These are phyloP conservation scores for Protomyces inundatus DNA, from an alignment of 1,139 yeast genomes.

Conservation along the genomic window DNA sequence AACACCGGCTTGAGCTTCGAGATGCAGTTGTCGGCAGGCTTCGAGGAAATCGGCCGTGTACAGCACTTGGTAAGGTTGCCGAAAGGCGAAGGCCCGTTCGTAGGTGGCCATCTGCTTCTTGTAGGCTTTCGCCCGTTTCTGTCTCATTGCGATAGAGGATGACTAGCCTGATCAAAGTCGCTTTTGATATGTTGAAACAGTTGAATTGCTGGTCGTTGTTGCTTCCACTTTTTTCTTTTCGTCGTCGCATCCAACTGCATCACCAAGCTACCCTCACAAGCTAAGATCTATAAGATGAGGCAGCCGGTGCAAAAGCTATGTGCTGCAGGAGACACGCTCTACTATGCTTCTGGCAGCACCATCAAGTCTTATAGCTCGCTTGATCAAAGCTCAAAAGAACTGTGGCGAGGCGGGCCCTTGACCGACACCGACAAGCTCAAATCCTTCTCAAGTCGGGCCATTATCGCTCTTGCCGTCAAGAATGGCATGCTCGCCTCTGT, in stretches of 20 bases:
- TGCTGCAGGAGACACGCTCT: constrained; percentile 6
- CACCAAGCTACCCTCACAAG: not conserved
- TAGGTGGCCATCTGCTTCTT: constrained; percentile 86
- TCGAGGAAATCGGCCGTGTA: constrained; percentile 75
- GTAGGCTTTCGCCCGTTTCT: constrained; percentile 89
- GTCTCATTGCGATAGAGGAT: constrained; percentile 59
- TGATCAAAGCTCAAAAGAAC: not conserved
- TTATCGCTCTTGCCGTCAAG: constrained; percentile 2
- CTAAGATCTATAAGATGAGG: not conserved
- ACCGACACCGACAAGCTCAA: constrained; percentile 7
- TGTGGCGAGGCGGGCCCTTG: constrained; percentile 7
- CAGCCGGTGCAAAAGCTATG: constrained; percentile 16
- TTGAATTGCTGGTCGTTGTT: not conserved
- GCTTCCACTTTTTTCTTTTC: not conserved
- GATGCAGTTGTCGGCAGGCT: constrained; percentile 60
- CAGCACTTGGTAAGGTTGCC: constrained; percentile 83
- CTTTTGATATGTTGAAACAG: not conserved
- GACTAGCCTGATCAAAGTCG: not conserved
- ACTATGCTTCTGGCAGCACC: constrained; percentile 10
- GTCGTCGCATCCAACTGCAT: not conserved
- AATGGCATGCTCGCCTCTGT: constrained; percentile 6
- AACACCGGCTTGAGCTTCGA: constrained; percentile 71
- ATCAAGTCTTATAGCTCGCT: not conserved
- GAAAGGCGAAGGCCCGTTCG: constrained; percentile 78
- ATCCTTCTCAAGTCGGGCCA: constrained; percentile 6